These are phyloP conservation scores for Diplosphaera chodatii DNA, from an alignment of 139 green algal genomes.

Conservation along the genomic window DNA sequence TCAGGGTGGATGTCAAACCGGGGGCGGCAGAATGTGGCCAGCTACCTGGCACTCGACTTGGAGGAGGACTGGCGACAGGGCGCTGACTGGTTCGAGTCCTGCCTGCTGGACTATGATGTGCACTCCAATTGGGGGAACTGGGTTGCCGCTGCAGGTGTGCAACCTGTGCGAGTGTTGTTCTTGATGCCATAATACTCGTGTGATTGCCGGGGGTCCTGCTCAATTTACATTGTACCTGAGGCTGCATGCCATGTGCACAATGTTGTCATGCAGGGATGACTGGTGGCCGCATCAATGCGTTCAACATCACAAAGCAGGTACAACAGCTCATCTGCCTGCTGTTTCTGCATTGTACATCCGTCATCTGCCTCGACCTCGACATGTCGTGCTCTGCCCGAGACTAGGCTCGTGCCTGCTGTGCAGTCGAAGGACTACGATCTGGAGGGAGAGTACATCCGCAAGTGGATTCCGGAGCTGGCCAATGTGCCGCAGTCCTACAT, in stretches of 20 bases:
- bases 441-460: constrained; percentile 79
- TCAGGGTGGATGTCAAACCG: constrained; percentile 94
- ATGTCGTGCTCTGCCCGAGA: constrained; percentile 12
- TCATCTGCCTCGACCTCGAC: neutral
- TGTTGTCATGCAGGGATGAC: constrained; percentile 35
- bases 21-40: constrained; percentile 90
- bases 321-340: too few species aligned
- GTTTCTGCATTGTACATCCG: too few species aligned
- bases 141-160: constrained; percentile 58
- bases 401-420: neutral
- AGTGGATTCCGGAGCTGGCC: constrained; percentile 85
- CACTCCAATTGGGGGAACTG: constrained; percentile 92
- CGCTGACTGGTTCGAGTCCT: constrained; percentile 80
- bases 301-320: constrained; percentile 93
- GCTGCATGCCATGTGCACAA: too few species aligned
- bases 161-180: neutral
- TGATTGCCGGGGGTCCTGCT: too few species aligned
- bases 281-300: constrained; percentile 83
- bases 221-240: too few species aligned
- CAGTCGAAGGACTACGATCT: constrained; percentile 73
- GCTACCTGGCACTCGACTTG: constrained; percentile 80
- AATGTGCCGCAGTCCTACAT: constrained; percentile 57
- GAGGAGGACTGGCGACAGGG: constrained; percentile 86
- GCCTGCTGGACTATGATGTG: constrained; percentile 90
- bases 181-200: too few species aligned